Conservation (phyloP, 2,329 filamentous ascomycete species). For the Botrytis tulipae region DNA sequence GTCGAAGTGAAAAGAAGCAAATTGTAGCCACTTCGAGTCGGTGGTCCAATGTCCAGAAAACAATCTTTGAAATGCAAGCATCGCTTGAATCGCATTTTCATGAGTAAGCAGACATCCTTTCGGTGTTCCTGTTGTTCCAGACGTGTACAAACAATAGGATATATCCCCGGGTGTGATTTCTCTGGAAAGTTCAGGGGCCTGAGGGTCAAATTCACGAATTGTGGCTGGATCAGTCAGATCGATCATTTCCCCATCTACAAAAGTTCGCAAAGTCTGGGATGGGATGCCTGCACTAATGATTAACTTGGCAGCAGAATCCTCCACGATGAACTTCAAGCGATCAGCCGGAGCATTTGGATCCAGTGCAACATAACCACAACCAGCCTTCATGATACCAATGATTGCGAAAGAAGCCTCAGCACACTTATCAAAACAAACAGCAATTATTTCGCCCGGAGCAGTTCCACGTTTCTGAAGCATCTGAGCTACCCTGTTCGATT, state of each 20-base stretch:
- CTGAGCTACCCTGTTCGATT: constrained; percentile 71
- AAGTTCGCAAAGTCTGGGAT: constrained; percentile 41
- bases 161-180: constrained; percentile 33
- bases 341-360: constrained; percentile 41
- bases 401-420: constrained; percentile 40
- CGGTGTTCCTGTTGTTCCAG: constrained; percentile 41
- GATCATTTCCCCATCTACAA: constrained; percentile 28
- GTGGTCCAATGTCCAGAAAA: constrained; percentile 73
- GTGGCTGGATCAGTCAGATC: constrained; percentile 32
- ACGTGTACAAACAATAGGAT: constrained; percentile 41
- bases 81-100: constrained; percentile 83
- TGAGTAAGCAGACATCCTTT: constrained; percentile 76
- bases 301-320: constrained; percentile 65
- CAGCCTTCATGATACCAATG: constrained; percentile 41
- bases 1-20: constrained; percentile 92
- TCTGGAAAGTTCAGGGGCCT: constrained; percentile 32
- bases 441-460: constrained; percentile 49
- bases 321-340: constrained; percentile 37
- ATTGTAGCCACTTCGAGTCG: constrained; percentile 81
- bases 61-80: constrained; percentile 79
- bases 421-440: constrained; percentile 43
- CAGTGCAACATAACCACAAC: constrained; percentile 42
- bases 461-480: constrained; percentile 54
- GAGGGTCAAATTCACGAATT: constrained; percentile 23
- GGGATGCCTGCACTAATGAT: constrained; percentile 58